Percentiles rank a stretch among this genome's conserved stretches.
phyloP scores from a whole-genome alignment of 2,329 filamentous ascomycete genomes.

The Akanthomyces dipterigenus region DNA sequence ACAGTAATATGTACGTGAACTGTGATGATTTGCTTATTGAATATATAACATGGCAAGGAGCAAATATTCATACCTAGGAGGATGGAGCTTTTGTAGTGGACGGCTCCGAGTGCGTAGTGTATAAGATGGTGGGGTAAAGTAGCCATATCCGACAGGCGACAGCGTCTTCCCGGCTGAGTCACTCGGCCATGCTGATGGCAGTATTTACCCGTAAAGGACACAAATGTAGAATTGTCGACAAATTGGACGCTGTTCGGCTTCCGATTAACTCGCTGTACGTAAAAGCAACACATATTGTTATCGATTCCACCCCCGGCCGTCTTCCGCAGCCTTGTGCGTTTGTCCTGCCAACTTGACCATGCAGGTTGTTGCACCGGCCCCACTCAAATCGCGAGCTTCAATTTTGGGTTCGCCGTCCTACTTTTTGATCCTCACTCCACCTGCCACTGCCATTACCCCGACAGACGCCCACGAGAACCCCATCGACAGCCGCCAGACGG shows the following conservation, averaged over 20 bases:
- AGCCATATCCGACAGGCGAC: neutral
- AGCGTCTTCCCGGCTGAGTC: constrained; percentile 1
- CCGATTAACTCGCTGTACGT: neutral
- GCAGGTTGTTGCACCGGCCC: neutral
- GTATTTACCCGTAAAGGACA: neutral
- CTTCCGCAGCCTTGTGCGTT: neutral
- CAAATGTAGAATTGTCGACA: neutral
- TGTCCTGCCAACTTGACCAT: neutral
- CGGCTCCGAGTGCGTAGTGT: neutral
- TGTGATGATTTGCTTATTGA: neutral
- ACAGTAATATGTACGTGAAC: neutral
- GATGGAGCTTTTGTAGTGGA: neutral
- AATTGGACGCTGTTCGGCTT: neutral
- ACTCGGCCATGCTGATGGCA: constrained; percentile 6
- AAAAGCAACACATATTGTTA: neutral
- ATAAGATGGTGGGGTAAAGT: neutral
- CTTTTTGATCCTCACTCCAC: constrained; percentile 1
- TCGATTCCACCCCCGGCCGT: neutral
- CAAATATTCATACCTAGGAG: neutral
- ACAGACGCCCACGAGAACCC: neutral
- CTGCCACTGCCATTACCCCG: neutral
- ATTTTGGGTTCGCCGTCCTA: neutral
- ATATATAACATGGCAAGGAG: too few relatives aligned
- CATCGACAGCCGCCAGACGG: constrained; percentile 4
- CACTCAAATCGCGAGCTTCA: constrained; percentile 1